Evolutionary conservation across 2,329 filamentous ascomycete species (phyloP), one percentile per base, ranked within the genome.

Genomic region (Mycosphaerella arachidis): DNA sequence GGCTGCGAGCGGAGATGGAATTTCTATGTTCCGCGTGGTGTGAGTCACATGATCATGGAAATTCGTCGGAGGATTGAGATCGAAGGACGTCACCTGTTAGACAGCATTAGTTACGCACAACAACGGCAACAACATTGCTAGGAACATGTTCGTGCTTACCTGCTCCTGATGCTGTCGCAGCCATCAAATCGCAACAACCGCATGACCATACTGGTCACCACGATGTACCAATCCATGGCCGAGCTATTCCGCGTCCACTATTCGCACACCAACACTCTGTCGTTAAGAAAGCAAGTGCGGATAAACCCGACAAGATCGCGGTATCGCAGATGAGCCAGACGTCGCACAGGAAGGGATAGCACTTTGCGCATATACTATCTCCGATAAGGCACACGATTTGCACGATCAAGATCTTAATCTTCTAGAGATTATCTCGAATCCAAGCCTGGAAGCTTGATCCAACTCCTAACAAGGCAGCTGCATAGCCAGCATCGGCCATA

Each of bases 181-280:
- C 29, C 46, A 30, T 31, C 18, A 3, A 16, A 53, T 45, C 30
- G 31, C 35, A 53, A 59, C 35, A 51, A 27, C 20, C 50, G 37
- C 50, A 48, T 29, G n/a, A 16, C n/a, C 37, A 29, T 29, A 16
- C 53, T 51, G 33, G 48, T 29, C 46, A 72, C 70, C 78, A 82
- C 79, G 63, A 84, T 84, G 82, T 72, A 77, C 75, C 77, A 73
- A 70, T 71, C 75, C 76, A 72, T 79, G 68, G 76, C 77, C 61
- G 71, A 74, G 67, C 72, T 78, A 62, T 81, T 78, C 70, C 76
- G 76, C 67, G 76, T 79, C 66, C 78, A 81, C 67, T 74, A 78
- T 66, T 79, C 75, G 55, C 79, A 82, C 70, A 81, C 79, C 48
- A 80, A 81, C 62, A 79, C 77, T 31, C 75, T 75, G 60, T 76